phyloP scores from a whole-genome alignment of 805 yeast genomes.

The Spathaspora boniae region DNA sequence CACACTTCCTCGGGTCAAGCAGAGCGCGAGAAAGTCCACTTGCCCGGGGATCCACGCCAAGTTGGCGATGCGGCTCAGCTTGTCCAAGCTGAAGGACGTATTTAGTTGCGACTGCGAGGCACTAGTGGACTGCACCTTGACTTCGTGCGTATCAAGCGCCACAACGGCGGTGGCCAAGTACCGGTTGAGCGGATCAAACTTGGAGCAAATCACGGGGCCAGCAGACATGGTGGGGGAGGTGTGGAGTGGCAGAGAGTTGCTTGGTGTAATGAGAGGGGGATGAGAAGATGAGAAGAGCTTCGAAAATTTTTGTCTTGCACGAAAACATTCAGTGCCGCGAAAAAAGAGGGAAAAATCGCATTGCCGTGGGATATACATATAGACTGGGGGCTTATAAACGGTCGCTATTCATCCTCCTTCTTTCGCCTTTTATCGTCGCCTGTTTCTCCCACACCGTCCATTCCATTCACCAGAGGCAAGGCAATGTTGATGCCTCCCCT shows the following conservation, averaged over 20 bases:
- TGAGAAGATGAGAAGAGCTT: not conserved
- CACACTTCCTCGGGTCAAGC: conserved; percentile 62
- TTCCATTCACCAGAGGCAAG: conserved; percentile 3
- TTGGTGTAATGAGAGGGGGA: not conserved
- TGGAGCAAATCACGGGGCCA: conserved; percentile 36
- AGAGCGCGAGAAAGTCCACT: conserved; percentile 38
- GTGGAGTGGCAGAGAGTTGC: conserved; percentile 3
- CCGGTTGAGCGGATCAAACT: conserved; percentile 61
- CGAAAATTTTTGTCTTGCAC: not conserved
- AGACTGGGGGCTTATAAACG: not conserved
- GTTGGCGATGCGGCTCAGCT: conserved; percentile 45
- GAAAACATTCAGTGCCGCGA: not conserved
- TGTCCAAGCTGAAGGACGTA: conserved; percentile 51
- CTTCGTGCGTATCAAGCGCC: conserved; percentile 67
- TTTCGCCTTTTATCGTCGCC: conserved; percentile 2
- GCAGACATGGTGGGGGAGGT: conserved; percentile 7
- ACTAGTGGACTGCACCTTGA: conserved; percentile 56
- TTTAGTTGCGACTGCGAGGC: conserved; percentile 41
- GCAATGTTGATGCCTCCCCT: conserved; percentile 25
- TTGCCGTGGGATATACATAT: not conserved
- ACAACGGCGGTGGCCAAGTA: conserved; percentile 62
- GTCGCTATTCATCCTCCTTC: not conserved
- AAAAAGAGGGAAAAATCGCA: not conserved
- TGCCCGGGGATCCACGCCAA: conserved; percentile 55
- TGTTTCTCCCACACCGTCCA: not conserved